Evolutionary conservation across 2,329 filamentous ascomycete species (phyloP).

Genomic region (Cladosporium sp.): DNA sequence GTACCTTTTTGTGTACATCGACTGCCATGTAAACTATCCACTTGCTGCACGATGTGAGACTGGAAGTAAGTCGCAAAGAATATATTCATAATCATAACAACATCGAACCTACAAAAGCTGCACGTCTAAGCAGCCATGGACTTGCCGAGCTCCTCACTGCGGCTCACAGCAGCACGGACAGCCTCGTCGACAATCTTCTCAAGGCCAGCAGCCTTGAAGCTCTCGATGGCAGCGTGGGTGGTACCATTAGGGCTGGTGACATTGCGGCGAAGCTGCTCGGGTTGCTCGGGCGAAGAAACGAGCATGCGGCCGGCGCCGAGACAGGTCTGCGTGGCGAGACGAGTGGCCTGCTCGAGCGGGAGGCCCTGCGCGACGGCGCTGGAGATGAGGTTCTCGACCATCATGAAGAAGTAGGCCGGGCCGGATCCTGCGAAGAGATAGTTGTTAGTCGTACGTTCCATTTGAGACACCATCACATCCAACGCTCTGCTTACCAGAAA

Average conservation of each 20-base stretch:
- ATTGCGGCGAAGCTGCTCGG: conserved; percentile 31
- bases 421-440: conserved; percentile 14
- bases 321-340: conserved; percentile 31
- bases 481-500: conserved; percentile 24
- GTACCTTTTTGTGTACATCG: neutral
- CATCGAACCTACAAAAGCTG: neutral
- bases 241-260: conserved; percentile 34
- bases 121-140: conserved; percentile 24
- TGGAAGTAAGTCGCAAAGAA: neutral
- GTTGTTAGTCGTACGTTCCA: neutral
- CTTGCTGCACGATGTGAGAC: neutral
- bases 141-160: conserved; percentile 29
- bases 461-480: neutral
- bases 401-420: conserved; percentile 31
- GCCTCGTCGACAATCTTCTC: conserved; percentile 30
- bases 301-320: conserved; percentile 33
- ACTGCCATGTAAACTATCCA: no score
- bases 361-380: conserved; percentile 29
- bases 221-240: conserved; percentile 31
- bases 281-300: conserved; percentile 27
- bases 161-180: conserved; percentile 29
- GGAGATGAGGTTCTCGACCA: conserved; percentile 32
- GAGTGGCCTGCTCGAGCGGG: conserved; percentile 28
- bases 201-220: conserved; percentile 29
- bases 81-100: neutral